Conservation (phyloP, 192 early-diverging fungal genomes). For the Ambispora gerdemannii region DNA sequence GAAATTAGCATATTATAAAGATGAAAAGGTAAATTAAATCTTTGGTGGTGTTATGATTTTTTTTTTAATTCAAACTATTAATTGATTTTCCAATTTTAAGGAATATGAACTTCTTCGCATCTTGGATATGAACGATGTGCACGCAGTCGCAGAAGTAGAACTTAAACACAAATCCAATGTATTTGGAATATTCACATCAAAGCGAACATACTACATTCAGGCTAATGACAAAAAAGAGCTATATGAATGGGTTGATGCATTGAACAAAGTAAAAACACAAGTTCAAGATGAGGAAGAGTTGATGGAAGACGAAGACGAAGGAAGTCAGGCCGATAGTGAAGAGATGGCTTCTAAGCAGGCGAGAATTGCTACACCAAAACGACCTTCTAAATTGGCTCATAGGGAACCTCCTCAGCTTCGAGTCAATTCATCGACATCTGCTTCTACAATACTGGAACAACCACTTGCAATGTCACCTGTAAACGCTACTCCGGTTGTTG, state of each 20-base stretch:
- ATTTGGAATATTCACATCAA: conserved; percentile 72
- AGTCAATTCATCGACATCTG: not conserved
- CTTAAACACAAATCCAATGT: conserved; percentile 65
- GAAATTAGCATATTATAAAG: conserved; percentile 81
- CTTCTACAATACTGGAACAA: not conserved
- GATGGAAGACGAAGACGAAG: conserved; percentile 24
- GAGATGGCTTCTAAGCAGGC: not conserved
- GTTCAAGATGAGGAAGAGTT: conserved; percentile 22
- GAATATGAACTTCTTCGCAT: conserved; percentile 78
- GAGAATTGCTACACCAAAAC: not conserved
- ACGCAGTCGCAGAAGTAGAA: conserved; percentile 67
- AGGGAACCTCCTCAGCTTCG: not conserved
- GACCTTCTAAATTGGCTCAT: not conserved
- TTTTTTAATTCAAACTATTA: not conserved
- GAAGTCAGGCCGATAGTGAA: conserved; percentile 16
- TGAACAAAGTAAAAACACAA: conserved; percentile 42
- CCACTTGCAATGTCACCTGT: not conserved
- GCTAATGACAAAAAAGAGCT: conserved; percentile 51
- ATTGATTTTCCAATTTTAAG: conserved; percentile 32
- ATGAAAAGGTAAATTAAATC: conserved; percentile 57
- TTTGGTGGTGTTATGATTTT: not conserved
- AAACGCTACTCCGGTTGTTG: not conserved
- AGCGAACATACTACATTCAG: conserved; percentile 71
- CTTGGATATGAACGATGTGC: conserved; percentile 67
- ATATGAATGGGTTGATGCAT: conserved; percentile 62